Evolutionary conservation across 805 yeast genomes (phyloP).

Genomic region (Lipomyces oligophaga): DNA sequence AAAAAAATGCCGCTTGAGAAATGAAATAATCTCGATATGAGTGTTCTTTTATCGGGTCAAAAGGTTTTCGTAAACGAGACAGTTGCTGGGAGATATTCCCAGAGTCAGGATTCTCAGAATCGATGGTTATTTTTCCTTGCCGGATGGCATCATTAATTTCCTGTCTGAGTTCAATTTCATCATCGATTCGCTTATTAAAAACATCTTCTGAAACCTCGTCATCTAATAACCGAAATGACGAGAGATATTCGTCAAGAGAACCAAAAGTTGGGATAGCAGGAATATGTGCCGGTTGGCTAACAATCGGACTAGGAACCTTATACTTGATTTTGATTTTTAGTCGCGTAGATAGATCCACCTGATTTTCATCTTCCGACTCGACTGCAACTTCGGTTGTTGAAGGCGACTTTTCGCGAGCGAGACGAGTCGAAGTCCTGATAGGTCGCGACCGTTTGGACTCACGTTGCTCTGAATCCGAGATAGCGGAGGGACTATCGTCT

Average conservation of each 20-base stretch:
- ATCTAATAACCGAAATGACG: constrained; percentile 56
- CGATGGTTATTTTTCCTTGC: constrained; percentile 37
- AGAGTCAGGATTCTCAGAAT: constrained; percentile 34
- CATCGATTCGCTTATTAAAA: constrained; percentile 52
- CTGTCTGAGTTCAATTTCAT: constrained; percentile 47
- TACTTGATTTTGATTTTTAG: constrained; percentile 27
- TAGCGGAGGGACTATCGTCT: no score
- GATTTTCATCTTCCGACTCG: constrained; percentile 2
- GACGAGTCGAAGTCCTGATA: no score
- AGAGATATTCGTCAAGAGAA: constrained; percentile 45
- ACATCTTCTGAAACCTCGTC: constrained; percentile 63
- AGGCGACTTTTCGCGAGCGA: no score
- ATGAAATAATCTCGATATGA: constrained; percentile 71
- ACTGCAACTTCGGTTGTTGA: constrained; percentile 3
- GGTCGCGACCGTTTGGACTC: no score
- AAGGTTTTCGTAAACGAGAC: constrained; percentile 41
- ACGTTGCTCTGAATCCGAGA: no score
- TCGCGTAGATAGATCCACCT: background rate
- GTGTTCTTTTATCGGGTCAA: constrained; percentile 44
- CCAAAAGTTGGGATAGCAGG: constrained; percentile 45
- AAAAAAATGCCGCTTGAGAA: constrained; percentile 67
- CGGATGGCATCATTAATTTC: constrained; percentile 48
- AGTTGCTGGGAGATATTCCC: constrained; percentile 29
- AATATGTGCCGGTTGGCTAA: constrained; percentile 60
- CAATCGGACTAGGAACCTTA: constrained; percentile 43